phyloP scores from a whole-genome alignment of 495 filamentous ascomycete species.

The Tricharina praecox region DNA sequence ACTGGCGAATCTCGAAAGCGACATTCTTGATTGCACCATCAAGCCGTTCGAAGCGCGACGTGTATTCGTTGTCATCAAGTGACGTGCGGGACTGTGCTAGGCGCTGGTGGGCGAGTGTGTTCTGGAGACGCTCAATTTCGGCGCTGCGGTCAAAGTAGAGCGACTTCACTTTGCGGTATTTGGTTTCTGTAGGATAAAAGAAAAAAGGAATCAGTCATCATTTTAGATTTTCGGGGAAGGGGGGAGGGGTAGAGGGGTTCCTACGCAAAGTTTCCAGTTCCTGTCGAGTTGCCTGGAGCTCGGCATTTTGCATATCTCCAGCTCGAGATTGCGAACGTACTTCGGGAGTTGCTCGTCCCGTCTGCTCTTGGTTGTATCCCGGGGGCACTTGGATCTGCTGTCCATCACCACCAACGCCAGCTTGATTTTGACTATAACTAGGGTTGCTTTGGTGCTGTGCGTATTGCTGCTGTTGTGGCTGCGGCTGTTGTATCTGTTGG shows the following conservation, averaged over 20 bases:
- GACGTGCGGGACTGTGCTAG: constrained; percentile 88
- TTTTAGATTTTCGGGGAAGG: constrained; percentile 25
- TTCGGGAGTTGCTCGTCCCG: constrained; percentile 24
- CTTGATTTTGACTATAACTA: neutral
- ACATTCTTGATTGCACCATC: constrained; percentile 93
- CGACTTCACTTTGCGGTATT: constrained; percentile 95
- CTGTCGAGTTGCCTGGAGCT: constrained; percentile 16
- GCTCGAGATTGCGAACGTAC: constrained; percentile 11
- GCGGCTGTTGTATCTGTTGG: constrained; percentile 29
- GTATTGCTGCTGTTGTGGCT: constrained; percentile 27
- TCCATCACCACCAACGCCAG: constrained; percentile 5
- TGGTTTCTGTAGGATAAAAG: constrained; percentile 54
- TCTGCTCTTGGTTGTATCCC: no score
- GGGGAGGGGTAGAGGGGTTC: constrained; percentile 32
- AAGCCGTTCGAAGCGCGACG: constrained; percentile 72
- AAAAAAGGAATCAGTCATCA: no score
- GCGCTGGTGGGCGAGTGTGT: constrained; percentile 86
- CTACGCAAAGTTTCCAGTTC: constrained; percentile 34
- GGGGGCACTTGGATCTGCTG: constrained; percentile 11
- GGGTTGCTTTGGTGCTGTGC: constrained; percentile 15
- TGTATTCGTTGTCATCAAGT: constrained; percentile 90
- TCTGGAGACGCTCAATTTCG: constrained; percentile 89
- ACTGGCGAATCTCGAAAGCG: constrained; percentile 84
- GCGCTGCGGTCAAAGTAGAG: constrained; percentile 92
- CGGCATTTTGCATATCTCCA: constrained; percentile 18